phyloP scores from a whole-genome alignment of 345 rosid species.

The Citrus medica region DNA sequence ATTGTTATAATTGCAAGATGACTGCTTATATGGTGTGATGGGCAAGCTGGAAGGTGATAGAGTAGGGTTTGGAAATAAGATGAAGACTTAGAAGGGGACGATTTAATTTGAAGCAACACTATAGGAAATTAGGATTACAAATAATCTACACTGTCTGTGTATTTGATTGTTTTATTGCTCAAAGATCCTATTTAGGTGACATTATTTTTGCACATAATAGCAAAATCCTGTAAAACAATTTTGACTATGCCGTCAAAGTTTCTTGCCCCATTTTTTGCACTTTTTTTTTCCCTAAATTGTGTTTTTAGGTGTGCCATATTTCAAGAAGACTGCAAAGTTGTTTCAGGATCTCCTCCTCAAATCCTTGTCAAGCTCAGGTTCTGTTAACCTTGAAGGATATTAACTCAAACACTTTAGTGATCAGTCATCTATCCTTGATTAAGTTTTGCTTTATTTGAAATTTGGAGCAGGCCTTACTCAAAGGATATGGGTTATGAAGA shows the following conservation, averaged over 20 bases:
- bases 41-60: neutral
- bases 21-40: neutral
- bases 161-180: constrained; percentile 4
- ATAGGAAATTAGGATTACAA: neutral
- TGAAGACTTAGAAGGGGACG: too few relatives aligned
- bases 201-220: neutral
- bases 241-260: neutral
- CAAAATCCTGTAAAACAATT: neutral
- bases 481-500: constrained; percentile 92
- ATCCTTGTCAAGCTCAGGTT: constrained; percentile 81
- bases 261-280: neutral
- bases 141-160: neutral
- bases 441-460: constrained; percentile 22
- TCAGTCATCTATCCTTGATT: constrained; percentile 7
- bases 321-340: constrained; percentile 81
- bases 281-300: neutral
- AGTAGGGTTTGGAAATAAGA: neutral
- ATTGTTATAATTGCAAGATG: neutral
- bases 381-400: neutral
- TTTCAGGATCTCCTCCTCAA: constrained; percentile 58
- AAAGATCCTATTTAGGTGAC: neutral
- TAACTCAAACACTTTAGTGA: constrained; percentile 15
- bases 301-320: constrained; percentile 70
- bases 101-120: too few relatives aligned
- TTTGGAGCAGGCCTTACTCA: constrained; percentile 79